A percentile compares a stretch with the other conserved stretches of the same genome.
Evolutionary conservation across 2,329 filamentous ascomycete genomes (phyloP).

Genomic region (Periconia macrospinosa): DNA sequence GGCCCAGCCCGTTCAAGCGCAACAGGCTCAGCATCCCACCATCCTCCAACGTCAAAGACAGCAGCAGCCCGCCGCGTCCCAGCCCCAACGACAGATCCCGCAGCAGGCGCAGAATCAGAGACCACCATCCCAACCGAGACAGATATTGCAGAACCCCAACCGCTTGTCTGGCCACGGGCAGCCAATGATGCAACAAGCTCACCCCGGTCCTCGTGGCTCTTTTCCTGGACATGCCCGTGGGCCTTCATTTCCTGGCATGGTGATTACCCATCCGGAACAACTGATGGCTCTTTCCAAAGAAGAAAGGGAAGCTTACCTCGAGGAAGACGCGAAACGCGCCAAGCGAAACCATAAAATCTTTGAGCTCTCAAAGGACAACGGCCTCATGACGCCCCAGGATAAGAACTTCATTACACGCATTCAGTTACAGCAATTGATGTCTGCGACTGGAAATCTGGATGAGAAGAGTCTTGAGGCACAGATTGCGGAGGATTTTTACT

Average conservation of each 20-base stretch:
- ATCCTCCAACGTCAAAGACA: slow-evolving; percentile 41
- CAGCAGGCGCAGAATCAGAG: slow-evolving; percentile 45
- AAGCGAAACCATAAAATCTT: slow-evolving; percentile 99
- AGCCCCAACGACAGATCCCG: slow-evolving; percentile 28
- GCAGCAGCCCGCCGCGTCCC: slow-evolving; percentile 21
- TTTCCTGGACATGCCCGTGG: slow-evolving; percentile 43
- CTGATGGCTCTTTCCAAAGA: slow-evolving; percentile 78
- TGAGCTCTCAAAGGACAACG: slow-evolving; percentile 88
- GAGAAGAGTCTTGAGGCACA: slow-evolving; percentile 79
- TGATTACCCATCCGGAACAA: slow-evolving; percentile 71
- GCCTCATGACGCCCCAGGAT: slow-evolving; percentile 97
- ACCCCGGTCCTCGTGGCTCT: slow-evolving; percentile 34
- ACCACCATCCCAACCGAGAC: slow-evolving; percentile 58
- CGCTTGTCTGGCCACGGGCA: slow-evolving; percentile 54
- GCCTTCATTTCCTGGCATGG: slow-evolving; percentile 53
- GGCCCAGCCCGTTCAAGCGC: slow-evolving; percentile 31
- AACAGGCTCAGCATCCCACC: slow-evolving; percentile 21
- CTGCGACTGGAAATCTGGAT: slow-evolving; percentile 83
- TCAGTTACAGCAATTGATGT: slow-evolving; percentile 92
- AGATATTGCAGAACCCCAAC: slow-evolving; percentile 80
- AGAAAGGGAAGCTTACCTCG: slow-evolving; percentile 79
- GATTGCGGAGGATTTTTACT: slow-evolving; percentile 94
- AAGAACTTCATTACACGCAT: slow-evolving; percentile 99
- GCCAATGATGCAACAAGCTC: slow-evolving; percentile 36
- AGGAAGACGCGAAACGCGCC: slow-evolving; percentile 90